Base-by-base conservation (phyloP, 164 flowering plant genomes). In the Sedum album region DNA sequence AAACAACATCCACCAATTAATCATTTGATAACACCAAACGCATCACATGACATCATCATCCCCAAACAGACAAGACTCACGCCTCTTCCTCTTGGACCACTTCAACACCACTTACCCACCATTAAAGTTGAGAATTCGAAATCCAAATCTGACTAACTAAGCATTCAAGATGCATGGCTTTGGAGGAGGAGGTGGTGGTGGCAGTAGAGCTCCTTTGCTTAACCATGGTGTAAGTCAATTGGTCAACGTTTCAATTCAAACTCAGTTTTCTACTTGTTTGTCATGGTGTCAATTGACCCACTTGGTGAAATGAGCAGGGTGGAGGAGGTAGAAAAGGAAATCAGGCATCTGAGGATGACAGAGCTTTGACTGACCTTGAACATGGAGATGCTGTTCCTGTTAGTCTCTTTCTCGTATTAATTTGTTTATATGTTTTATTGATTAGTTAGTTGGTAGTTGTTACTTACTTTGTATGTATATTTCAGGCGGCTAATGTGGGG, bases 401-500 rank as follows among this genome's bases (percentile, higher is more conserved):
- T 25, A 13, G 42, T 71, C 69, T 11, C 23, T 21, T n/a, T n/a
- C 20, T 48, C 8, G 20, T 48, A 18, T 18, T 21, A 6, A 2
- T 39, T 30, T 68, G 14, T 68, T 1, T 44, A n/a, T 31, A n/a
- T 38, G 3, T 38, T 26, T n/a, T 14, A 26, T 60, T 23, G 23
- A 6, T 2, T 41, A 6, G 18, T 41, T 17, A 38, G 11, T 23
- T 26, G 25, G 5, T 33, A 33, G 26, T 36, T 11, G 65, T 71
- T 73, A 35, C 76, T 62, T 63, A 60, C n/a, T 68, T 4, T 65
- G 25, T 42, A 65, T 71, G 46, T 33, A 28, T 60, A 66, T 66
- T 51, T 53, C 85, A 91, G 97, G 88, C 96, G 30, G 91, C 89
- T 66, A 86, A 89, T 84, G 95, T 91, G 55, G 90, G 95, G 33